These are phyloP conservation scores for Tulasnella sp. DNA, from an alignment of 768 basidiomycete genomes.

Conservation along the genomic window DNA sequence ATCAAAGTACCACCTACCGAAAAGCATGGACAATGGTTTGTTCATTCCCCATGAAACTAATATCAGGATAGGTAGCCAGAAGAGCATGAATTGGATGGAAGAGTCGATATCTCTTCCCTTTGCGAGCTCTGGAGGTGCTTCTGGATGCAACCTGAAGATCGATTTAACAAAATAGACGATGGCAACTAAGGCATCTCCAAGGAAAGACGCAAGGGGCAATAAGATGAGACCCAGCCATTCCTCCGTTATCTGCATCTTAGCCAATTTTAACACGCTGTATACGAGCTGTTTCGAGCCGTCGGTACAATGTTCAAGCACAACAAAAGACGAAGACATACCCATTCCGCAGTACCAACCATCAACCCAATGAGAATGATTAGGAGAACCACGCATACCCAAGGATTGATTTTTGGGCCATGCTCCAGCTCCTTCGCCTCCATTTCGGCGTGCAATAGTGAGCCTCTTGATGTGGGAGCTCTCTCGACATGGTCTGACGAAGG, in stretches of 20 bases:
- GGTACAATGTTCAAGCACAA: not conserved
- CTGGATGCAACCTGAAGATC: conserved; percentile 27
- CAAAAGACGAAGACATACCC: conserved; percentile 30
- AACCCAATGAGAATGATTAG: conserved; percentile 42
- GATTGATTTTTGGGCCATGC: conserved; percentile 28
- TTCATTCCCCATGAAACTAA: conserved; percentile 53
- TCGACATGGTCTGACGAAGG: conserved; percentile 39
- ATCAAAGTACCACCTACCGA: conserved; percentile 37
- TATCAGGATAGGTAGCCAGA: conserved; percentile 66
- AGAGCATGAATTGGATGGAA: conserved; percentile 62
- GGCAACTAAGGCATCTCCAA: conserved; percentile 53
- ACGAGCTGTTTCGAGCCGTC: conserved; percentile 37
- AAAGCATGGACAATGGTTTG: conserved; percentile 50
- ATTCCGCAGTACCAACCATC: conserved; percentile 60
- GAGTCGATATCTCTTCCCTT: conserved; percentile 61
- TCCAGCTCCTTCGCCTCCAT: conserved; percentile 22
- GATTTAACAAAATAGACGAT: conserved; percentile 43
- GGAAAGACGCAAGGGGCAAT: conserved; percentile 59
- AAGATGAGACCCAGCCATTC: conserved; percentile 70
- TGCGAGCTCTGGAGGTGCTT: conserved; percentile 44
- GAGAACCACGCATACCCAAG: conserved; percentile 45
- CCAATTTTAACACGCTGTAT: conserved; percentile 46
- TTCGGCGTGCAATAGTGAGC: not conserved
- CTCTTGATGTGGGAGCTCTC: not conserved
- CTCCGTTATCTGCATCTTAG: conserved; percentile 33